Evolutionary conservation across 2,329 filamentous ascomycete species (phyloP).

Genomic region (Aspergillus costaricaensis): DNA sequence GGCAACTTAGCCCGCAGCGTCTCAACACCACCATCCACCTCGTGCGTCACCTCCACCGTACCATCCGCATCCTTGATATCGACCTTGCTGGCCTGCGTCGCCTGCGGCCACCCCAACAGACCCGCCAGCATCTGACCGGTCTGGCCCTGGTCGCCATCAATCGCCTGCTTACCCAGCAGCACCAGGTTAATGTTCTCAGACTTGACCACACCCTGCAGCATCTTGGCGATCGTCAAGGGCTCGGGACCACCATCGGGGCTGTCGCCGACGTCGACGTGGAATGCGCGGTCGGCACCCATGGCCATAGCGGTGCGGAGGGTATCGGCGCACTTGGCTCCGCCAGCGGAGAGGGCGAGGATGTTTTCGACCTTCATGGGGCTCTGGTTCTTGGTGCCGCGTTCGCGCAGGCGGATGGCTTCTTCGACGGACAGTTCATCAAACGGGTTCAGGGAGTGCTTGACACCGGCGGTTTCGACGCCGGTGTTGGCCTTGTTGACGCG

Average conservation of each 20-base stretch:
- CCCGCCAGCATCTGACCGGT: conserved; percentile 98
- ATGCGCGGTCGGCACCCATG: conserved; percentile 91
- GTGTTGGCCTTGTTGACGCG: conserved; percentile 73
- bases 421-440: conserved; percentile 99
- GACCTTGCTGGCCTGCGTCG: conserved; percentile 87
- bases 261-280: conserved; percentile 81
- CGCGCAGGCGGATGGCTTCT: conserved; percentile 91
- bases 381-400: conserved; percentile 61
- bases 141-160: conserved; percentile 93
- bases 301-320: conserved; percentile 95
- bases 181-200: conserved; percentile 88
- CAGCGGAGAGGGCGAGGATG: conserved; percentile 86
- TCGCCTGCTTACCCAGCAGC: conserved; percentile 94
- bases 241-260: conserved; percentile 69
- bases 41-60: conserved; percentile 74
- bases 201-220: conserved; percentile 77
- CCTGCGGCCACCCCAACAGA: conserved; percentile 87
- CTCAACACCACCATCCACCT: conserved; percentile 95
- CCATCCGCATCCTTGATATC: conserved; percentile 70
- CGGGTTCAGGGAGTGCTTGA: conserved; percentile 98
- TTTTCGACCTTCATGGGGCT: conserved; percentile 77
- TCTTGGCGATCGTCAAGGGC: conserved; percentile 88
- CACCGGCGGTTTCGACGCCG: conserved; percentile 84
- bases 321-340: conserved; percentile 83
- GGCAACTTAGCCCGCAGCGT: conserved; percentile 83